These are phyloP conservation scores for Taphrina communis DNA, from an alignment of 1,139 yeast species.

Conservation along the genomic window DNA sequence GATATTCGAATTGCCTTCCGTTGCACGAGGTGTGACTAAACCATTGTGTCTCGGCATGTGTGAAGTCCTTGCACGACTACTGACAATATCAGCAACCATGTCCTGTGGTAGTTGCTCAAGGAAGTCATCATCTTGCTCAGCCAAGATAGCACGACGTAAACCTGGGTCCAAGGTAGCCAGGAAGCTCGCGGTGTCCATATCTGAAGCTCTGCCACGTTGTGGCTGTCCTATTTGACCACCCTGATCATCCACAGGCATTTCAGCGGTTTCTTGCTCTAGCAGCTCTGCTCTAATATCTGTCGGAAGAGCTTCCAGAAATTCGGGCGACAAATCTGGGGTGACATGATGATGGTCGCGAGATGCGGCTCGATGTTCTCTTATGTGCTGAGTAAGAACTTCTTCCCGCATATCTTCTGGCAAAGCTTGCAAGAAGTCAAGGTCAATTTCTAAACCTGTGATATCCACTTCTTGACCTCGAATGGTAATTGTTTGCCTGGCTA, in stretches of 20 bases:
- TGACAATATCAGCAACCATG: conserved; percentile 51
- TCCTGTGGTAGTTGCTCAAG: conserved; percentile 50
- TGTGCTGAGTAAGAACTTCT: conserved; percentile 86
- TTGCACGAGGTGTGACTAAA: neutral
- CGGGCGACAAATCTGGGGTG: conserved; percentile 69
- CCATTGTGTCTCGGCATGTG: neutral
- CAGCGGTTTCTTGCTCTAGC: conserved; percentile 64
- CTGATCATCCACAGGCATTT: conserved; percentile 43
- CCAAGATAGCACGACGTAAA: conserved; percentile 51
- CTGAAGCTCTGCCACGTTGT: conserved; percentile 13
- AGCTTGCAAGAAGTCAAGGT: conserved; percentile 87
- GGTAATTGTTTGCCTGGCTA: conserved; percentile 54
- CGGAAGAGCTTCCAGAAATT: conserved; percentile 81
- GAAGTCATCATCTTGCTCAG: conserved; percentile 51
- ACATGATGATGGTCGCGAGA: conserved; percentile 50
- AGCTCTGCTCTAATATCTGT: conserved; percentile 75
- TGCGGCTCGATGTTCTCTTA: conserved; percentile 67
- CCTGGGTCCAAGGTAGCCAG: conserved; percentile 52
- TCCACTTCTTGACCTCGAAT: conserved; percentile 84
- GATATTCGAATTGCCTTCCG: neutral
- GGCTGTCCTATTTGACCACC: neutral
- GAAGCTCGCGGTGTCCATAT: conserved; percentile 50
- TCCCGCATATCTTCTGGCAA: conserved; percentile 92
- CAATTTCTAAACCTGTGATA: conserved; percentile 87
- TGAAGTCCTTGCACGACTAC: neutral